Evolutionary conservation across 2,329 filamentous ascomycete species (phyloP).

Genomic region (Dendrostoma leiphaemia): DNA sequence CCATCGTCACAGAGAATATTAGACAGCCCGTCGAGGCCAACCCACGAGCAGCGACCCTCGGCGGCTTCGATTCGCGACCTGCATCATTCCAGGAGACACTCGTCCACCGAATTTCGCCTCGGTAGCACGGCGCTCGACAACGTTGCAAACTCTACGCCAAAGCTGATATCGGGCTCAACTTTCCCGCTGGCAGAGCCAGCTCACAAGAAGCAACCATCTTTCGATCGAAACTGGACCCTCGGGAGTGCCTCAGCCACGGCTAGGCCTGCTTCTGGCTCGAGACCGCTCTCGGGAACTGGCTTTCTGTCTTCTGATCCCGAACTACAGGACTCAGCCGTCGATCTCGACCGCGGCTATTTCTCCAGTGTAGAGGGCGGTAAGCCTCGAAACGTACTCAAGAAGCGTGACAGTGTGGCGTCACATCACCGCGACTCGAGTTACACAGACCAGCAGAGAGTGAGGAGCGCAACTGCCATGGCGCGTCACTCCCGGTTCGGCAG

Average conservation of each 20-base stretch:
- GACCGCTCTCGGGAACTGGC: conserved; percentile 50
- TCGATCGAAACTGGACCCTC: conserved; percentile 69
- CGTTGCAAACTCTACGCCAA: conserved; percentile 36
- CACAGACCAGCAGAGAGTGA: conserved; percentile 68
- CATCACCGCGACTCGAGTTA: conserved; percentile 75
- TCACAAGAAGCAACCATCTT: conserved; percentile 67
- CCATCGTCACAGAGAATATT: conserved; percentile 38
- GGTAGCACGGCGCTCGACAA: conserved; percentile 31
- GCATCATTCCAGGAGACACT: conserved; percentile 83
- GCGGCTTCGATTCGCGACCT: conserved; percentile 79
- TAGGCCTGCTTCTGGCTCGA: conserved; percentile 19
- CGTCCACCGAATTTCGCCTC: conserved; percentile 72
- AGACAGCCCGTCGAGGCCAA: conserved; percentile 46
- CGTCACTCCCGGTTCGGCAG: conserved; percentile 79
- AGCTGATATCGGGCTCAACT: conserved; percentile 40
- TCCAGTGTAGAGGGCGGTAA: conserved; percentile 84
- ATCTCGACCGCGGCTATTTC: conserved; percentile 88
- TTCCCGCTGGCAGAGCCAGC: conserved; percentile 38
- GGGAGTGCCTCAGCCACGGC: conserved; percentile 44
- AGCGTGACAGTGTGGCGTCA: conserved; percentile 59
- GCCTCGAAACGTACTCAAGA: conserved; percentile 76
- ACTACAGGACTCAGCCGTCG: conserved; percentile 49
- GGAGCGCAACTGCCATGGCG: conserved; percentile 63
- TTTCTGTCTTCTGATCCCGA: conserved; percentile 49
- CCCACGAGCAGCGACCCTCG: conserved; percentile 60